A percentile compares a stretch with the other conserved stretches of the same genome.
Conservation (phyloP, 2,329 filamentous ascomycete genomes). For the Epichloe amarillans region DNA sequence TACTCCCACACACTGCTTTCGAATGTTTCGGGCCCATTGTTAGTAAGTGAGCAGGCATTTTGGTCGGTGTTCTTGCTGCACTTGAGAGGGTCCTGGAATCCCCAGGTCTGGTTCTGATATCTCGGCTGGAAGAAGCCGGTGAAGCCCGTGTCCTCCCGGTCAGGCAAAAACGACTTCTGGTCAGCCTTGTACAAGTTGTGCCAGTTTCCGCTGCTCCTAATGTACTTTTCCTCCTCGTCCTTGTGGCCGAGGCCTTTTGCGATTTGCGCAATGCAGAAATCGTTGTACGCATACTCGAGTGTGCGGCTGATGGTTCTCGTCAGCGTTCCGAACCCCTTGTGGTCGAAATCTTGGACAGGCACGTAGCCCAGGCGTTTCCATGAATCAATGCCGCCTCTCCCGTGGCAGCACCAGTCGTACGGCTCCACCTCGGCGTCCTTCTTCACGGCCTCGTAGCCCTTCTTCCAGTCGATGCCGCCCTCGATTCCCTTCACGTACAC, state of each 20-base stretch:
- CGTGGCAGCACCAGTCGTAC: constrained; percentile 55
- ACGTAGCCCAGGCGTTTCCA: constrained; percentile 64
- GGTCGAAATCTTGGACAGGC: constrained; percentile 55
- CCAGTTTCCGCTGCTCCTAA: constrained; percentile 50
- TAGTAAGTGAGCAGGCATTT: constrained; percentile 45
- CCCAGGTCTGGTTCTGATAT: constrained; percentile 55
- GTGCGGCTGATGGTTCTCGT: constrained; percentile 60
- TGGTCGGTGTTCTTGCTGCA: constrained; percentile 40
- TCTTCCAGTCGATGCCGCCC: constrained; percentile 49
- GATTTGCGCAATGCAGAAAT: constrained; percentile 55
- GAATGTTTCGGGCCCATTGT: constrained; percentile 54
- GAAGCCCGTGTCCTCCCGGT: constrained; percentile 49
- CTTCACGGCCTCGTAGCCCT: constrained; percentile 56
- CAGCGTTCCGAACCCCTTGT: constrained; percentile 51
- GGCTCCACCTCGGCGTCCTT: constrained; percentile 63
- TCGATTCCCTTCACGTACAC: constrained; percentile 53
- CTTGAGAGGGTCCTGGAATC: constrained; percentile 51
- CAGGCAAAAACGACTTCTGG: constrained; percentile 38
- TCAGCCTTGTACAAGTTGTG: constrained; percentile 49
- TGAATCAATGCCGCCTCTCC: constrained; percentile 54
- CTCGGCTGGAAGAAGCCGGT: constrained; percentile 58
- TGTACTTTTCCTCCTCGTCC: constrained; percentile 45
- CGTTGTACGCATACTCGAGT: constrained; percentile 67
- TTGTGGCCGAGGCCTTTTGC: constrained; percentile 42
- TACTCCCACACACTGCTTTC: constrained; percentile 64